These are phyloP conservation scores for Ophiosphaerella herpotricha DNA, from an alignment of 2,329 filamentous ascomycete species.

Conservation along the genomic window DNA sequence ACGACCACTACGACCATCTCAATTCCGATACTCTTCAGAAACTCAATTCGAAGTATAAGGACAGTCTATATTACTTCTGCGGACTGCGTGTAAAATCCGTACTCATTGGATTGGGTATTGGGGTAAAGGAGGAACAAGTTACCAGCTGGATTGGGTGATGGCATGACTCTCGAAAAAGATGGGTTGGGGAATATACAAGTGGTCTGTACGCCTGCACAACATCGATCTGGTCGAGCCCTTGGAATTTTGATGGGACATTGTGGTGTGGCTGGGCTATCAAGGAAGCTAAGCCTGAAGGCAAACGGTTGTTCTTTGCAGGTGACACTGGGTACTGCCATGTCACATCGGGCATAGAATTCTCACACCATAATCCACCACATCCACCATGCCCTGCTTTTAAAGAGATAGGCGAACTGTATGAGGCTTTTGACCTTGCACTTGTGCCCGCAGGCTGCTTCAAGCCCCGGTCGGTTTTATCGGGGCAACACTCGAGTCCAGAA, in stretches of 20 bases:
- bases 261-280: slow-evolving; percentile 57
- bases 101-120: slow-evolving; percentile 43
- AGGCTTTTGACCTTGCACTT: slow-evolving; percentile 56
- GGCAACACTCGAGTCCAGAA: slow-evolving; percentile 54
- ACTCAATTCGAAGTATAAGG: slow-evolving; percentile 46
- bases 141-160: slow-evolving; percentile 57
- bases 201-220: slow-evolving; percentile 55
- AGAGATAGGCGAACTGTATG: slow-evolving; percentile 52
- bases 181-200: slow-evolving; percentile 47
- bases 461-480: slow-evolving; percentile 51
- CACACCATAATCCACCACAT: slow-evolving; percentile 40
- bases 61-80: slow-evolving; percentile 50
- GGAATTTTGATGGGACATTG: slow-evolving; percentile 48
- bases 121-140: slow-evolving; percentile 47
- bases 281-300: slow-evolving; percentile 27
- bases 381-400: slow-evolving; percentile 55
- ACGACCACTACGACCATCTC: slow-evolving; percentile 63
- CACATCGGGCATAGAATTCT: slow-evolving; percentile 32
- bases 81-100: slow-evolving; percentile 48
- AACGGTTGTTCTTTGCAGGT: slow-evolving; percentile 54
- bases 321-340: slow-evolving; percentile 56
- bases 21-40: slow-evolving; percentile 53
- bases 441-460: slow-evolving; percentile 56
- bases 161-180: slow-evolving; percentile 40
- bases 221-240: slow-evolving; percentile 51